Evolutionary conservation across 2,329 filamentous ascomycete species (phyloP), one percentile per base, ranked within the genome.

Genomic region (Helotiales sp.): DNA sequence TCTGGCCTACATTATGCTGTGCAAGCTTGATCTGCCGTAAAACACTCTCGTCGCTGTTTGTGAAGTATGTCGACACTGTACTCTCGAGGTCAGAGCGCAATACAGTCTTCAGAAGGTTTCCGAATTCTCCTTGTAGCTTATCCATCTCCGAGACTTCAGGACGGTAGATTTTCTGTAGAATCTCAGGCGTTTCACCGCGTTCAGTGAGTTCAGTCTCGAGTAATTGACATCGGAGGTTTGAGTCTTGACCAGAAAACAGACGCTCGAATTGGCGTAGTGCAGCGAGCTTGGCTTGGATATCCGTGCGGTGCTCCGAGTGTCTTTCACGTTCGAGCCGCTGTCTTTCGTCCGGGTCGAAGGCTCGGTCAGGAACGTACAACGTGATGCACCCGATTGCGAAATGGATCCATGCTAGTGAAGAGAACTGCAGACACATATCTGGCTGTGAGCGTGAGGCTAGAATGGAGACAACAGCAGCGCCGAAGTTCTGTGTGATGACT

Each of bases 311-410:
- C 65, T 88, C 82, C 20, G 81, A 76, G 75, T 90, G 84, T 24
- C 87, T 80, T 63, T 84, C 78, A 22, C 87, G 86, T 72, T 93
- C 89, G 20, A 97, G 85, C 61, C 86, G 82, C 5, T 87, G 86
- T 61, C 86, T 83, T 66, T 89, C 82, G 67, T 89, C 86, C 1
- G 96, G 96, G 77, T 99, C 96, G 74, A 95, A 96, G 3, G 91
- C 86, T 71, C 90, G 89, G 77, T 97, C 91, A 0, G 96, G 94
- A 2, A 98, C 89, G 75, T 95, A 97, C 2, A 97, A 83, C 69
- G 87, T 86, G 57, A 98, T 83, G 45, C 90, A 87, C 17, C 90
- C 89, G 22, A 94, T 79, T 1, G 92, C 90, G 68, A 97, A 89
- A 60, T 91, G 84, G 30, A 93, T 84, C 88, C 94, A 96, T 5